Conservation (phyloP, 116 monocot genomes). For the Iris pallida region DNA sequence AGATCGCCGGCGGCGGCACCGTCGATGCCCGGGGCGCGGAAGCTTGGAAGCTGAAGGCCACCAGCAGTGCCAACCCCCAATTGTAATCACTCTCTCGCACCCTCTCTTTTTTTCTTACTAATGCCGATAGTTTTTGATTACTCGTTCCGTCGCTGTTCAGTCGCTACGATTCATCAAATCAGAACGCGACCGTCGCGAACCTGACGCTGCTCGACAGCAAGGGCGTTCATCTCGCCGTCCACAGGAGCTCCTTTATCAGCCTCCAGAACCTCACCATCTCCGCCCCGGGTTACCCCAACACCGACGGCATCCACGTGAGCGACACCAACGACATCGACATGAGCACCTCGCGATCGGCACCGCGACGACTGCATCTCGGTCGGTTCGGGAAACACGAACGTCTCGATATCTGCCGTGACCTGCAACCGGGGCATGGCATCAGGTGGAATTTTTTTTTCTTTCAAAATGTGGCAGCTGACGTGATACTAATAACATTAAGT, state of each 20-base stretch:
- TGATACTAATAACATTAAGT: too few species aligned
- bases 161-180: not conserved
- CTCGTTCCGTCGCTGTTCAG: not conserved
- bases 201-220: slow-evolving; percentile 15
- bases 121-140: too few species aligned
- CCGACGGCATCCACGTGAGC: slow-evolving; percentile 37
- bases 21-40: not conserved
- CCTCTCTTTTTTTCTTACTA: not conserved
- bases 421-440: slow-evolving; percentile 39
- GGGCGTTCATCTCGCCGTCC: slow-evolving; percentile 22
- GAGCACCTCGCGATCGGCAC: slow-evolving; percentile 15
- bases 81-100: not conserved
- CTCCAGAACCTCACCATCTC: slow-evolving; percentile 11
- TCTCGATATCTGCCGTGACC: slow-evolving; percentile 8
- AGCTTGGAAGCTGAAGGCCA: not conserved
- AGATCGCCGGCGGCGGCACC: not conserved
- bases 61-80: not conserved
- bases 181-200: slow-evolving; percentile 8
- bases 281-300: slow-evolving; percentile 32
- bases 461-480: too few species aligned
- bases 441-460: too few species aligned
- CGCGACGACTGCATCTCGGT: slow-evolving; percentile 41
- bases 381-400: slow-evolving; percentile 18
- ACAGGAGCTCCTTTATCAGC: slow-evolving; percentile 7
- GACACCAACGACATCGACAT: slow-evolving; percentile 8